Evolutionary conservation across 106 monocot genomes (phyloP).

Genomic region (Apostasia shenzhenica): DNA sequence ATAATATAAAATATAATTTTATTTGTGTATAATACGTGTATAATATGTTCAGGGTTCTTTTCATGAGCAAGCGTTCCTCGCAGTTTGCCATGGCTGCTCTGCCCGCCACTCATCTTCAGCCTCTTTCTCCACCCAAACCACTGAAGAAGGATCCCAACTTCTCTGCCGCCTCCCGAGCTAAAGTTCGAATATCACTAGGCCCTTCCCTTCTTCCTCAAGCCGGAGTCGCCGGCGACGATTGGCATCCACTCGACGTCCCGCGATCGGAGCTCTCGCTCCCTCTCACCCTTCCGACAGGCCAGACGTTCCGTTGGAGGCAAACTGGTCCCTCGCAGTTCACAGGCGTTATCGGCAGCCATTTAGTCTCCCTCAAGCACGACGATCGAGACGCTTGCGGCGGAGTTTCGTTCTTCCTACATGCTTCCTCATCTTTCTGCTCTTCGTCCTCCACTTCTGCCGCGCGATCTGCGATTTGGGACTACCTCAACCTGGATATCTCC

Average conservation of each 20-base stretch:
- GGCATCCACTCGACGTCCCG: constrained; percentile 50
- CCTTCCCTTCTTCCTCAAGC: constrained; percentile 2
- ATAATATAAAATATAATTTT: no score
- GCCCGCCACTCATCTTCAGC: constrained; percentile 16
- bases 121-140: constrained; percentile 1
- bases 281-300: constrained; percentile 85
- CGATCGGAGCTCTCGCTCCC: constrained; percentile 72
- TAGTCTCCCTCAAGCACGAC: constrained; percentile 62
- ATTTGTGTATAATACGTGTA: no score
- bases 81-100: neutral
- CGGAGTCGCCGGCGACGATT: constrained; percentile 3
- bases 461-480: constrained; percentile 44
- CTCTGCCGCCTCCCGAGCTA: neutral
- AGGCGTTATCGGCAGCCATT: constrained; percentile 71
- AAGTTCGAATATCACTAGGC: constrained; percentile 39
- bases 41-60: no score
- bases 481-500: constrained; percentile 64
- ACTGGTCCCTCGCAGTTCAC: constrained; percentile 53
- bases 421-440: constrained; percentile 1
- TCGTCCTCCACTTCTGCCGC: constrained; percentile 9
- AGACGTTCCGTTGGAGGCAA: constrained; percentile 88
- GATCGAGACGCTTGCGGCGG: constrained; percentile 23
- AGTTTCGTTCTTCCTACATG: constrained; percentile 55
- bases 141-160: neutral
- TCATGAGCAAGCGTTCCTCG: constrained; percentile 25